Evolutionary conservation across 2,329 filamentous ascomycete genomes (phyloP), one percentile per base, ranked within the genome.

Genomic region (Talaromyces sp.): DNA sequence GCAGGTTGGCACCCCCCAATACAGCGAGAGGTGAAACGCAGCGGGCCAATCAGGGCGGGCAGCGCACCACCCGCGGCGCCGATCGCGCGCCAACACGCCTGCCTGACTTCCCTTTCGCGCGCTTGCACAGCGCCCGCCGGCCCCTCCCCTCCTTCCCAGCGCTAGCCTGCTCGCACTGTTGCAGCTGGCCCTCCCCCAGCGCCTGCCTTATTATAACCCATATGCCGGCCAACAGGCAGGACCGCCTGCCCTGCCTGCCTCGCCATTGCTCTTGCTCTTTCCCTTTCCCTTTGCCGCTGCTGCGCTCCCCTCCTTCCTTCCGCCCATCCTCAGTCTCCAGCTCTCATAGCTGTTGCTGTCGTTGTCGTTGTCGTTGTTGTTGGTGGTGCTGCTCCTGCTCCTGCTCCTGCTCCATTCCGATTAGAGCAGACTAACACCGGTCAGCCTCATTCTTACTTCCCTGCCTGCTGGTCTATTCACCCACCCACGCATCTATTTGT

Each of bases 51-150:
- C 24, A 54, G 56, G 58, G 10, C 53, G 29, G 27, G 26, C 24
- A 53, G 29, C 29, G 52, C 43, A 31, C 26, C 58, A 55, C 65
- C 68, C 68, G 67, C 68, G 66, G 68, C 70, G 72, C 69, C 68
- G 72, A 74, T 74, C 72, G 71, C 72, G 72, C 72, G 72, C 69
- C 70, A 74, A 74, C 67, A 67, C 51, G 53, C 8, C 55, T 54
- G 50, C 19, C 59, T 52, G 55, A 50, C 52, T 29, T 56, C 48
- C 59, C 51, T 63, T 50, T 58, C 46, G 60, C 62, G 62, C 62
- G 62, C 62, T 63, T 63, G 62, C 62, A 52, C 55, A 50, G 12
- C 50, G 48, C 60, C 38, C 59, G 62, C 35, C 51, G 32, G 62
- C 61, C 48, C 58, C 53, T 48, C 61, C 59, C 32, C 63, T 60